Evolutionary conservation across 139 green algal genomes (phyloP), one percentile per base, ranked within the genome.

Genomic region (Tetraselmis striata): DNA sequence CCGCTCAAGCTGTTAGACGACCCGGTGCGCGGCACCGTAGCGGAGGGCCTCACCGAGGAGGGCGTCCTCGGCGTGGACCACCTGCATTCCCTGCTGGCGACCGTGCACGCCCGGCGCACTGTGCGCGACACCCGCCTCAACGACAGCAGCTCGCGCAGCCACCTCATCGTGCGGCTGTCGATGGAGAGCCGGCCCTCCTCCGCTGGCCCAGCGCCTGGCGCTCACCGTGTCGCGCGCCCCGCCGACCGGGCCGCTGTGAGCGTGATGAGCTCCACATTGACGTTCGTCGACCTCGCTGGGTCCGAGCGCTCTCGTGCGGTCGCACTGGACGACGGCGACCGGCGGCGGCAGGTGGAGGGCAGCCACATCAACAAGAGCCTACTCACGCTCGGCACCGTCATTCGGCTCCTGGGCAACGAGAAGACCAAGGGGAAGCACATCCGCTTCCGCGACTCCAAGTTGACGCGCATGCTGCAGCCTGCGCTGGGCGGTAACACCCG

Each of bases 371-470:
- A 95, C 85, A 83, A 93, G 59, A 86, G 82, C 27, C 77, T 93
- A 32, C 85, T 88, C 28, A 84, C 84, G 28, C 87, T 94, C 26
- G 91, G 92, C 5, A 95, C 93, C 77, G 91, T 95, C 32, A 94
- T 95, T 25, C 77, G 67, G 2, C 28, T 58, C 86, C 84, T 88
- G 2, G 80, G 81, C 28, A 85, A 83, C 58, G 84, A 82, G 22
- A 88, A 67, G 30, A 2, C 5, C 58, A 29, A 77, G 30, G 23
- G 31, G 29, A 81, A 59, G 28, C 87, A 91, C 87, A 87, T 95
- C n/a, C 93, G 91, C 27, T 96, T 94, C 86, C 87, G 92, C 59
- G 90, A 95, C 83, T 92, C 86, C 82, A 95, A 96, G 88, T 90
- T 95, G 28, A 96, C 92, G 11, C 87, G 92, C 2, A 86, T 96